phyloP scores from a whole-genome alignment of 495 filamentous ascomycete genomes.

The Aspergillus olivimuriae region DNA sequence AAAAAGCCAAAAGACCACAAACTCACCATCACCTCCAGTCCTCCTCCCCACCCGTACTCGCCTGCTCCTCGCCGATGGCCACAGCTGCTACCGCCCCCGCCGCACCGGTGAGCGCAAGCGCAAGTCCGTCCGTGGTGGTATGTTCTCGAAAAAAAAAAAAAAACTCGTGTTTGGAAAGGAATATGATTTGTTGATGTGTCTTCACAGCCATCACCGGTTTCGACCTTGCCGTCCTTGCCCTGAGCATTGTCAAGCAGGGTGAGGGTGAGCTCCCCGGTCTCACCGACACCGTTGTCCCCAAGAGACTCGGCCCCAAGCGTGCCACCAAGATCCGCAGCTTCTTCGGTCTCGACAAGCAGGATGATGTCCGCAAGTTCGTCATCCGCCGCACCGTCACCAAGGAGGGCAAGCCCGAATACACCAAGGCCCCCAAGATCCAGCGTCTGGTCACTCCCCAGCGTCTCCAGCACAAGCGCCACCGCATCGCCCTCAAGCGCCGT shows the following conservation, averaged over 20 bases:
- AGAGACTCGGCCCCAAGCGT: conserved; percentile 97
- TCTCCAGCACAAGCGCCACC: conserved; percentile 98
- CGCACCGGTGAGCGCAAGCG: conserved; percentile 97
- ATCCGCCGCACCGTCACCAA: conserved; percentile 97
- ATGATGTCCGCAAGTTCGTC: conserved; percentile 99
- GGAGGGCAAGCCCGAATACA: conserved; percentile 95
- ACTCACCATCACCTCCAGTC: conserved; percentile 35
- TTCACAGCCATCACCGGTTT: conserved; percentile 71
- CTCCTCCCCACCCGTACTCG: conserved; percentile 96
- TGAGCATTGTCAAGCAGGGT: conserved; percentile 95
- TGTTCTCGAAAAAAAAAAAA: conserved; percentile 5
- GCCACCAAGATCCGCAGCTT: conserved; percentile 98
- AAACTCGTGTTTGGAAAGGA: neutral
- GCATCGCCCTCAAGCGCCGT: conserved; percentile 94
- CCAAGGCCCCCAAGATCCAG: conserved; percentile 99
- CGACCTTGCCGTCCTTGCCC: conserved; percentile 89
- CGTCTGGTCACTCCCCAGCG: conserved; percentile 98
- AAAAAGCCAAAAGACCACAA: conserved; percentile 12
- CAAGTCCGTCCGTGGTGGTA: conserved; percentile 92
- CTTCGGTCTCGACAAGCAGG: conserved; percentile 98
- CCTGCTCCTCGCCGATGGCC: conserved; percentile 82
- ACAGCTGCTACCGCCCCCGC: conserved; percentile 92
- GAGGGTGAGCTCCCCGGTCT: conserved; percentile 88
- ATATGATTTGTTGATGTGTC: conserved; percentile 11
- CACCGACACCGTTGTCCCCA: conserved; percentile 94